phyloP scores from a whole-genome alignment of 306 rosid genomes.

The Acmispon strigosus region DNA sequence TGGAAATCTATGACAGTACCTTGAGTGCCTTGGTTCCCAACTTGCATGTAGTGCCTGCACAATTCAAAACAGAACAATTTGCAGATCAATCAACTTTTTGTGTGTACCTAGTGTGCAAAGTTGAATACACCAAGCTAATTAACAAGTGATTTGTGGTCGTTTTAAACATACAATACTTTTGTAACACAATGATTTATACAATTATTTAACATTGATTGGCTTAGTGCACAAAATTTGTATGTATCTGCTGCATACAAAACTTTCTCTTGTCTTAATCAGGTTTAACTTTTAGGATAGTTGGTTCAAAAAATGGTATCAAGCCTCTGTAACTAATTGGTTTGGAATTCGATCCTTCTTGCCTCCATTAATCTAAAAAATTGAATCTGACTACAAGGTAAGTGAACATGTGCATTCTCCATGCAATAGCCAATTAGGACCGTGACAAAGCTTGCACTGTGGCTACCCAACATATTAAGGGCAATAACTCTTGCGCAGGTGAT shows the following conservation, averaged over 20 bases:
- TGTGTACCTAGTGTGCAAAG: not conserved
- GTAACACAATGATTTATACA: not conserved
- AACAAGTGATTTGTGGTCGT: not conserved
- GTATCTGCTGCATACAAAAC: not conserved
- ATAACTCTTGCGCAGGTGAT: no score
- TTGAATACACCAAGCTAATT: not conserved
- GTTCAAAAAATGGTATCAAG: no score
- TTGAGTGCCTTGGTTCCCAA: conserved; percentile 91
- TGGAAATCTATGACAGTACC: conserved; percentile 64
- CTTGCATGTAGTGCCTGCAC: conserved; percentile 80
- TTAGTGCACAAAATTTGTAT: not conserved
- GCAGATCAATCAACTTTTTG: not conserved
- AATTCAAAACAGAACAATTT: conserved; percentile 11
- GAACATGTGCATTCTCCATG: no score
- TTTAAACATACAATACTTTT: not conserved
- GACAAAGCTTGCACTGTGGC: no score
- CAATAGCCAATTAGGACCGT: no score
- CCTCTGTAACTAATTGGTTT: no score
- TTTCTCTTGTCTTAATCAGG: not conserved
- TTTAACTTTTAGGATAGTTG: no score
- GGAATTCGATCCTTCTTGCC: no score
- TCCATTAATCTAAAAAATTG: no score
- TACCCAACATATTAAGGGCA: no score
- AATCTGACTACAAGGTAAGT: no score
- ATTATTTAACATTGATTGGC: not conserved